phyloP scores from a whole-genome alignment of 331 rosid species.

The Acacia concinna region DNA sequence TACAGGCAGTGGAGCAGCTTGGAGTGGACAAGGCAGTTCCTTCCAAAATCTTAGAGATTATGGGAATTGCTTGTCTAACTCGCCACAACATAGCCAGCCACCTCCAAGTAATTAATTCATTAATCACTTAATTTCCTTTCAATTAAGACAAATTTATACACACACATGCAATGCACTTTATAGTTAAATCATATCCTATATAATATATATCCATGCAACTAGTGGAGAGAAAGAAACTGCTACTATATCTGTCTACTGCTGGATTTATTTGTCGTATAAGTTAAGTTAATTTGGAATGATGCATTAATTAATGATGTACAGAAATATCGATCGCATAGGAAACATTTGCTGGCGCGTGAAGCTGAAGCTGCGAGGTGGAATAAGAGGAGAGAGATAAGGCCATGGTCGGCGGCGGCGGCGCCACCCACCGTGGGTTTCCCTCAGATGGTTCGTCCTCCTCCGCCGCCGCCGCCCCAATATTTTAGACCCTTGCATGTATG shows the following conservation, averaged over 20 bases:
- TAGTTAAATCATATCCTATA: not conserved
- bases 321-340: constrained; percentile 92
- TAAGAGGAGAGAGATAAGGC: constrained; percentile 48
- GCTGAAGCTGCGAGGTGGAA: constrained; percentile 92
- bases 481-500: constrained; percentile 86
- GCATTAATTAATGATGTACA: constrained; percentile 28
- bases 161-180: not conserved
- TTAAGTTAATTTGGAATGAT: not conserved
- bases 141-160: not conserved
- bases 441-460: constrained; percentile 26
- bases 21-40: constrained; percentile 99
- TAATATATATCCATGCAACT: not conserved
- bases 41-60: constrained; percentile 88
- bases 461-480: constrained; percentile 39
- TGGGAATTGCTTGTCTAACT: constrained; percentile 95
- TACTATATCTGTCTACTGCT: not conserved
- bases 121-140: not conserved
- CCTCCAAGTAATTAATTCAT: constrained; percentile 62
- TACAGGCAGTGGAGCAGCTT: constrained; percentile 96
- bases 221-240: not conserved
- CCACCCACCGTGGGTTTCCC: constrained; percentile 77
- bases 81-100: constrained; percentile 98
- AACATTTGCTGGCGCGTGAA: constrained; percentile 89
- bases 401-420: constrained; percentile 48
- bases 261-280: not conserved